Base-by-base conservation (phyloP, 331 rosid species). In the Phaseolus coccineus region DNA sequence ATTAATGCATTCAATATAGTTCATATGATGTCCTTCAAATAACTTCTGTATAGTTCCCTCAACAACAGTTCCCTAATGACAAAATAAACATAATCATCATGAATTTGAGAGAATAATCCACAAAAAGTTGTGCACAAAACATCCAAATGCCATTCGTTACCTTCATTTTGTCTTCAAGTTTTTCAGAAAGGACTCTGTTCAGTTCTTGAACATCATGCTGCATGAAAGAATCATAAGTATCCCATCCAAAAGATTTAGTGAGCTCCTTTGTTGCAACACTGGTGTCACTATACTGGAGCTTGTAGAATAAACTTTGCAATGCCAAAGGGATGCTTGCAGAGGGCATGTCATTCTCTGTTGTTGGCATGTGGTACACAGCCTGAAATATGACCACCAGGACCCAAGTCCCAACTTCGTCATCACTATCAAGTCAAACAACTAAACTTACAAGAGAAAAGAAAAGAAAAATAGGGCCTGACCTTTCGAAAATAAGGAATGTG, bases 351-450 rank as follows among this genome's bases (percentile, higher is more conserved):
- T 93, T 96, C 87, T 96, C 99, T 61, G 99, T 96, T 40, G 99
- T 96, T n/a, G 99, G 99, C 99, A 96, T 96, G 68, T 96, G 99
- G 84, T 96, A 96, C 83, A 96, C 99, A 77, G 98, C 98, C 99
- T 96, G 95, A 85, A 83, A 75, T 70, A 72, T 52, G 59, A 67
- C 65, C 77, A 55, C 72, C 66, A 82, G 78, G 77, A 79, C 31
- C 48, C 73, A 61, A 65, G 80, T 77, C 27, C 47, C 69, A 69
- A 65, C 75, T 50, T 69, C 79, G 58, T 35, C 22, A 25, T 64
- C 67, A 68, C 55, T 69, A 71, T 73, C 83, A 67, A 82, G 65
- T 35, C n/a, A 81, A 71, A 78, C 13, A 89, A 63, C 79, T 37
- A 37, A 57, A 19, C 53, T 35, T 31, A 53, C 80, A 33, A 77